Evolutionary conservation across 1,284 basidiomycete genomes (phyloP).

Genomic region (Mixia osmundae): DNA sequence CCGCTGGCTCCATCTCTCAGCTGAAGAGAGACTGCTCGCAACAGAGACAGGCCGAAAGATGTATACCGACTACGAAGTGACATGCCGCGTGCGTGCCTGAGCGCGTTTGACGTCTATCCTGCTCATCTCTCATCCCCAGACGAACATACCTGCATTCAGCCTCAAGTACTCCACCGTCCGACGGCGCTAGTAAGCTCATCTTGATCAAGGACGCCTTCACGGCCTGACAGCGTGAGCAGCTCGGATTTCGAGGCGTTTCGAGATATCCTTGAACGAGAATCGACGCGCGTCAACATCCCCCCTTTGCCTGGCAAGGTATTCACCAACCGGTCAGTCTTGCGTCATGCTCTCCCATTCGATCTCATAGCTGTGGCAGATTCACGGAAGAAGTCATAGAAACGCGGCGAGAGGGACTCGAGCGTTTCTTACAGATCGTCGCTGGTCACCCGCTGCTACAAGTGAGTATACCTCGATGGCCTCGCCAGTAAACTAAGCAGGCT

Average conservation of each 20-base stretch:
- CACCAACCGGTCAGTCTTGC: constrained; percentile 17
- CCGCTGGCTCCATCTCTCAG: too few relatives aligned
- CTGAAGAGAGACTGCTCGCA: neutral
- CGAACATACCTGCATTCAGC: constrained; percentile 98
- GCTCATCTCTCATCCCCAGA: constrained; percentile 28
- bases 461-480: constrained; percentile 15
- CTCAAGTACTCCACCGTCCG: constrained; percentile 82
- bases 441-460: constrained; percentile 91
- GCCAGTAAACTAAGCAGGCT: neutral
- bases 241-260: constrained; percentile 98
- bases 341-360: too few relatives aligned
- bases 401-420: constrained; percentile 73
- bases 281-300: constrained; percentile 89
- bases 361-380: constrained; percentile 36
- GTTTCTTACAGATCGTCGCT: constrained; percentile 87
- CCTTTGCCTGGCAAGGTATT: constrained; percentile 69
- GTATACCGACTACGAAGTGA: constrained; percentile 98
- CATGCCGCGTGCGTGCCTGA: constrained; percentile 58
- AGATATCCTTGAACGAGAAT: constrained; percentile 90
- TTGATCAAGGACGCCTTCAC: neutral
- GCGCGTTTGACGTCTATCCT: neutral
- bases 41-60: constrained; percentile 83
- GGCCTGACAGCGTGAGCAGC: constrained; percentile 7
- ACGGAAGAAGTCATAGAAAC: constrained; percentile 92
- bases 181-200: constrained; percentile 39